Evolutionary conservation across 345 rosid species (phyloP).

Genomic region (Orychophragmus violaceus): DNA sequence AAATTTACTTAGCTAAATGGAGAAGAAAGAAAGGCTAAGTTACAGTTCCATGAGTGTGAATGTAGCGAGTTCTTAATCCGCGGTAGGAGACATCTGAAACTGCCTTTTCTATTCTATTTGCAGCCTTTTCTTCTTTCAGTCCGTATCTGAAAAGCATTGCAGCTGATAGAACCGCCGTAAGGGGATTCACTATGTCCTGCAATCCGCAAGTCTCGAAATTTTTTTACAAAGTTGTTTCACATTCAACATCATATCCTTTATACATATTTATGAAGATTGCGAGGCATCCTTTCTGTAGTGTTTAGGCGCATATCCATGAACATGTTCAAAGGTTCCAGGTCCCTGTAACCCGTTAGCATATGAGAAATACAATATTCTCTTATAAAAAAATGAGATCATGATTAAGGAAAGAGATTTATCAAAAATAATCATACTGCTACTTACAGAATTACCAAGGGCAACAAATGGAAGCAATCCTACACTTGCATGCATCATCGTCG

Average conservation of each 20-base stretch:
- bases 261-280: not conserved
- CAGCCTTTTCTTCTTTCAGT: constrained; percentile 18
- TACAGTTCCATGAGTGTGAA: constrained; percentile 9
- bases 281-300: constrained; percentile 18
- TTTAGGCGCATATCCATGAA: constrained; percentile 19
- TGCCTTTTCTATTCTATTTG: constrained; percentile 13
- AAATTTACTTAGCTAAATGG: not conserved
- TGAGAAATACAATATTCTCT: not conserved
- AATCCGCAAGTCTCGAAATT: not conserved
- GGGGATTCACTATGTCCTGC: constrained; percentile 18
- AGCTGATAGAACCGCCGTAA: constrained; percentile 15
- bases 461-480: constrained; percentile 27
- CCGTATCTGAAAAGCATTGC: constrained; percentile 23
- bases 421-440: not conserved
- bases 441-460: constrained; percentile 19
- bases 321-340: constrained; percentile 16
- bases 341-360: constrained; percentile 5
- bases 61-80: constrained; percentile 21
- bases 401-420: not conserved
- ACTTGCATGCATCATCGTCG: constrained; percentile 21
- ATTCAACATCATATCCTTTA: not conserved
- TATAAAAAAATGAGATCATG: not conserved
- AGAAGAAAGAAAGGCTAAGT: not conserved
- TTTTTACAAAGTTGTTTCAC: not conserved
- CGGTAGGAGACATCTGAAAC: constrained; percentile 14